Evolutionary conservation across 768 basidiomycete genomes (phyloP), one percentile per base, ranked within the genome.

Genomic region (Boletus huronensis): DNA sequence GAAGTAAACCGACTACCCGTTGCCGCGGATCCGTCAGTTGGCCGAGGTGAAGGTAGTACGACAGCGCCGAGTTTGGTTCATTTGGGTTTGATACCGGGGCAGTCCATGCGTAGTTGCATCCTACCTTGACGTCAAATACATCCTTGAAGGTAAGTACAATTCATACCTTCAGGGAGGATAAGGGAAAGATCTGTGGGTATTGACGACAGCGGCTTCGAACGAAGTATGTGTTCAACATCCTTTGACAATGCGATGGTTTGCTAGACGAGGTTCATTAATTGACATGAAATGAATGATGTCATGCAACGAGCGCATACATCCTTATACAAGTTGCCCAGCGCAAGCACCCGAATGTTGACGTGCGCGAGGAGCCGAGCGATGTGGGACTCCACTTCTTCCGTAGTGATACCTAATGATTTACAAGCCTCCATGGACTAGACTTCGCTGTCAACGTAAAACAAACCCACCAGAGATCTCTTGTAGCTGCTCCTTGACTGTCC

Each of bases 31-130:
- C 83, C 7, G 75, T 74, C 31, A 84, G 67, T 36, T 84, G 77
- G 11, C 95, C 95, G 55, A 90, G 78, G 64, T 92, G 86, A 53
- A 90, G 72, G 68, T 88, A 93, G 74, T 97, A 98, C 3, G 88
- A 85, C 49, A 98, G 66, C 2, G 88, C 82, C 6, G 88, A 91
- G 73, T 98, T 99, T 46, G 86, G 75, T 71, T 99, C 88, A 61
- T 90, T 84, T 3, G 83, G 79, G 69, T 98, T 98, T 5, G 85
- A 84, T 25, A 96, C 82, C 2, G 78, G 77, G 3, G 80, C 64
- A 7, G 82, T 76, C 78, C 84, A 87, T 50, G 86, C 77, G 61
- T 79, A 79, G 65, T 93, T 87, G 42, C 82, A 85, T 6, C 79
- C 93, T 94, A 64, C 11, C 25, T 45, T 1, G 57, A 48, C 21